These are phyloP conservation scores for Neoarthrinium moseri DNA, from an alignment of 2,329 filamentous ascomycete genomes.

Conservation along the genomic window DNA sequence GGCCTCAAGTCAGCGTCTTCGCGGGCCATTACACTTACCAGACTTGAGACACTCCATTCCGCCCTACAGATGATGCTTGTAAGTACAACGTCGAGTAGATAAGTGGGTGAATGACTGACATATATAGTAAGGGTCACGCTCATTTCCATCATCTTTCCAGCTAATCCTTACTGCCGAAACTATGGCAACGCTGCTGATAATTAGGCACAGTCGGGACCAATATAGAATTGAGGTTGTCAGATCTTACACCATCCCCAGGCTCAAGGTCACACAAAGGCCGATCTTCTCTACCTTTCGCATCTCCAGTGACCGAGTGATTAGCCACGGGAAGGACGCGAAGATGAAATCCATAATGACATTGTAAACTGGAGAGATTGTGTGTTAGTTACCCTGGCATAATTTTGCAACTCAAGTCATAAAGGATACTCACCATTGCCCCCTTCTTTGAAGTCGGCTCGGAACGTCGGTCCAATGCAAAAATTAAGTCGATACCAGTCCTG, in stretches of 20 bases:
- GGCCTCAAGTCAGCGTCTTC: neutral
- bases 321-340: slow-evolving; percentile 48
- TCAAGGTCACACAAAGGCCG: slow-evolving; percentile 49
- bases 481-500: slow-evolving; percentile 10
- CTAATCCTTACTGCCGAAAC: slow-evolving; percentile 44
- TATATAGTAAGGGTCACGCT: slow-evolving; percentile 44
- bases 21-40: too few species aligned
- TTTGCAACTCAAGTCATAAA: neutral
- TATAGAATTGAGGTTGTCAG: neutral
- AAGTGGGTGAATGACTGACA: slow-evolving; percentile 25
- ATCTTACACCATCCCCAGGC: slow-evolving; percentile 42
- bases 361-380: slow-evolving; percentile 36
- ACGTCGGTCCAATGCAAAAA: slow-evolving; percentile 10
- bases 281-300: slow-evolving; percentile 49
- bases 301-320: slow-evolving; percentile 45
- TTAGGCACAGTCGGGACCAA: neutral
- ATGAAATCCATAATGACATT: slow-evolving; percentile 54
- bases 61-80: slow-evolving; percentile 22
- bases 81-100: neutral
- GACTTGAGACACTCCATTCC: slow-evolving; percentile 43
- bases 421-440: slow-evolving; percentile 3
- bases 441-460: slow-evolving; percentile 11
- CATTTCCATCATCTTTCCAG: slow-evolving; percentile 49
- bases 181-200: slow-evolving; percentile 27
- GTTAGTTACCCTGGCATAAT: neutral